A percentile compares a stretch with the other conserved stretches of the same genome.
These are phyloP conservation scores for Aspergillus pseudoterreus DNA, from an alignment of 2,329 filamentous ascomycete species.

Conservation along the genomic window DNA sequence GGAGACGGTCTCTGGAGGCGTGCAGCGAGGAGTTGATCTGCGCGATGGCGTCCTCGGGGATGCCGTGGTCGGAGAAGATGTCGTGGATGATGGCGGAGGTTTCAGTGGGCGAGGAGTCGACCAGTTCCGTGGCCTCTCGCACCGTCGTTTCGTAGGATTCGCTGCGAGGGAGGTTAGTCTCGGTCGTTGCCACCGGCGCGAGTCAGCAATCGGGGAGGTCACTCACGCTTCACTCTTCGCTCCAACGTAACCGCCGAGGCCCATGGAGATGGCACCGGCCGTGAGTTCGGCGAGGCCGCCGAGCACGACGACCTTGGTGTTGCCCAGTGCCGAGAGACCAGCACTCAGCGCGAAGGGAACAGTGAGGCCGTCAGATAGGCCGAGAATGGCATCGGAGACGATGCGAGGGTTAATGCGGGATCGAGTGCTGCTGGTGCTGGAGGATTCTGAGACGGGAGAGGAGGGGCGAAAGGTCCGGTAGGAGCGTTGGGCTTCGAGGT, in stretches of 20 bases:
- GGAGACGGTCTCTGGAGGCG: slow-evolving; percentile 35
- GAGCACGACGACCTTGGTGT: slow-evolving; percentile 65
- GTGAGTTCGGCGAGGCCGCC: slow-evolving; percentile 74
- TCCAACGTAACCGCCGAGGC: slow-evolving; percentile 69
- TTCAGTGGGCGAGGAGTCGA: slow-evolving; percentile 34
- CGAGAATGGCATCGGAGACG: slow-evolving; percentile 63
- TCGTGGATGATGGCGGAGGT: slow-evolving; percentile 38
- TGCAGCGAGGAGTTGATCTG: slow-evolving; percentile 37
- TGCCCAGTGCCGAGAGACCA: slow-evolving; percentile 59
- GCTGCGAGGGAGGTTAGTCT: slow-evolving; percentile 16
- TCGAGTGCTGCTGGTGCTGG: slow-evolving; percentile 23
- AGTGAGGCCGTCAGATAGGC: slow-evolving; percentile 73
- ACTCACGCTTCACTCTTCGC: slow-evolving; percentile 50
- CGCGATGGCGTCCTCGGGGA: slow-evolving; percentile 33
- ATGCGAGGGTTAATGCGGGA: slow-evolving; percentile 41
- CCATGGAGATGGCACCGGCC: slow-evolving; percentile 74
- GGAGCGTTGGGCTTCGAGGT: slow-evolving; percentile 32
- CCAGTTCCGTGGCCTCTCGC: slow-evolving; percentile 40
- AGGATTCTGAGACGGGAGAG: slow-evolving; percentile 19
- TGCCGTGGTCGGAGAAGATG: slow-evolving; percentile 40
- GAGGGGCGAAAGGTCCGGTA: slow-evolving; percentile 32
- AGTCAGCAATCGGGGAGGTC: no score
- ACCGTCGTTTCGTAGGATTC: slow-evolving; percentile 46
- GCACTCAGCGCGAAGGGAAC: slow-evolving; percentile 77
- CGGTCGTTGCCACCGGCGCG: neutral